phyloP scores from a whole-genome alignment of 441 rosid genomes.

The Omphalea diandra region DNA sequence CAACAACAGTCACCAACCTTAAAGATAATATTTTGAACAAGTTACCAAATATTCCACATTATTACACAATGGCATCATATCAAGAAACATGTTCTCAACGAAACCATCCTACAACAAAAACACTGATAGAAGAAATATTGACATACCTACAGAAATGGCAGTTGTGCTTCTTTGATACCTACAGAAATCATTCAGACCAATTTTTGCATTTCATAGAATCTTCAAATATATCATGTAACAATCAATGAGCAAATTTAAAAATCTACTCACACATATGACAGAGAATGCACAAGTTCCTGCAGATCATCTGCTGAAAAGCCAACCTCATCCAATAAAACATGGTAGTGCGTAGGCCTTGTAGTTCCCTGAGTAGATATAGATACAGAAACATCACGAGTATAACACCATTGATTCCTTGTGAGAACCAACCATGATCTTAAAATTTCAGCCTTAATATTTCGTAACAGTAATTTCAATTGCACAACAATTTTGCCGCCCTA shows the following conservation, averaged over 20 bases:
- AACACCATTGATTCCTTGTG: too few species aligned
- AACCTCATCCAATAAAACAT: conserved; percentile 69
- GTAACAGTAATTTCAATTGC: not conserved
- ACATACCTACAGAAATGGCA: conserved; percentile 55
- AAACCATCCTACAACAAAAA: not conserved
- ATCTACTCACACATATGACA: conserved; percentile 55
- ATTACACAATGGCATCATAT: not conserved
- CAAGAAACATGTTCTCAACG: not conserved
- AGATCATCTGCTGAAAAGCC: conserved; percentile 77
- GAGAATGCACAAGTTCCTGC: conserved; percentile 48
- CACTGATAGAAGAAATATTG: not conserved
- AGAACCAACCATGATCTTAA: too few species aligned
- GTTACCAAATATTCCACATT: not conserved
- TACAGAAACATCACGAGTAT: too few species aligned
- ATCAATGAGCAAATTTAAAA: not conserved
- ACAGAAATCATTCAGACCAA: conserved; percentile 3
- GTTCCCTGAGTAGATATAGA: conserved; percentile 57
- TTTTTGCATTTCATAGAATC: not conserved
- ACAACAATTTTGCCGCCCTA: too few species aligned
- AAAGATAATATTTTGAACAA: not conserved
- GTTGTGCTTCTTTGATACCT: conserved; percentile 62
- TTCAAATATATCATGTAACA: not conserved
- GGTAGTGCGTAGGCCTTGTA: conserved; percentile 88
- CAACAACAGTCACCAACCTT: too few species aligned
- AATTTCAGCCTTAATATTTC: too few species aligned